A percentile compares a stretch with the other conserved stretches of the same genome.
These are phyloP conservation scores for Nemania bipapillata DNA, from an alignment of 2,329 filamentous ascomycete genomes.

Conservation along the genomic window DNA sequence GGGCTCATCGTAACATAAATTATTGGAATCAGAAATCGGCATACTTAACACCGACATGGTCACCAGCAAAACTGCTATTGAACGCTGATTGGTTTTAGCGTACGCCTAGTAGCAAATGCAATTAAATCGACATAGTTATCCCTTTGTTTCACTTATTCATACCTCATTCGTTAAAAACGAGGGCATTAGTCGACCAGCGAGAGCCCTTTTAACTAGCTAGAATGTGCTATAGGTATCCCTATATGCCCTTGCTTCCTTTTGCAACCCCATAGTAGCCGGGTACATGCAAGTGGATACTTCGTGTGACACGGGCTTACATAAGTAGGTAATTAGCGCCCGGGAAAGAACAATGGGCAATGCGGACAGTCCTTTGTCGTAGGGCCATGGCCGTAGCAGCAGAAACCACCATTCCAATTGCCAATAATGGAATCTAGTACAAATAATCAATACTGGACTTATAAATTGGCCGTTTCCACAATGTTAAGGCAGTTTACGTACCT, in stretches of 20 bases:
- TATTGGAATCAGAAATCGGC: too few species aligned
- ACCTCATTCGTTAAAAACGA: too few species aligned
- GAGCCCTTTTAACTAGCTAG: neutral
- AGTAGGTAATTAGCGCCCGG: neutral
- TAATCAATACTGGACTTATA: constrained; percentile 3
- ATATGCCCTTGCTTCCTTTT: neutral
- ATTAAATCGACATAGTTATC: too few species aligned
- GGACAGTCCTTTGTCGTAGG: neutral
- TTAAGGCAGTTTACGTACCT: neutral
- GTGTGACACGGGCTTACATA: neutral
- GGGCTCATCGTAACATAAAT: too few species aligned
- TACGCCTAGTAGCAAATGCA: too few species aligned
- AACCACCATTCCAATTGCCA: neutral
- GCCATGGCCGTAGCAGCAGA: neutral
- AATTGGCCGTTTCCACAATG: neutral
- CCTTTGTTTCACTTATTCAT: too few species aligned
- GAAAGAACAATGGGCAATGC: neutral
- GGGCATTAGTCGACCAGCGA: neutral
- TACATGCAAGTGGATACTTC: neutral
- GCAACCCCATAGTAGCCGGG: neutral
- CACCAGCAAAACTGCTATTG: too few species aligned
- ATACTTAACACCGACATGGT: too few species aligned
- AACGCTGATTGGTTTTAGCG: too few species aligned
- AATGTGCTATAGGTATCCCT: neutral
- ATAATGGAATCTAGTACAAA: constrained; percentile 1